These are phyloP conservation scores for Athelia sp. DNA, from an alignment of 1,284 basidiomycete species.

Conservation along the genomic window DNA sequence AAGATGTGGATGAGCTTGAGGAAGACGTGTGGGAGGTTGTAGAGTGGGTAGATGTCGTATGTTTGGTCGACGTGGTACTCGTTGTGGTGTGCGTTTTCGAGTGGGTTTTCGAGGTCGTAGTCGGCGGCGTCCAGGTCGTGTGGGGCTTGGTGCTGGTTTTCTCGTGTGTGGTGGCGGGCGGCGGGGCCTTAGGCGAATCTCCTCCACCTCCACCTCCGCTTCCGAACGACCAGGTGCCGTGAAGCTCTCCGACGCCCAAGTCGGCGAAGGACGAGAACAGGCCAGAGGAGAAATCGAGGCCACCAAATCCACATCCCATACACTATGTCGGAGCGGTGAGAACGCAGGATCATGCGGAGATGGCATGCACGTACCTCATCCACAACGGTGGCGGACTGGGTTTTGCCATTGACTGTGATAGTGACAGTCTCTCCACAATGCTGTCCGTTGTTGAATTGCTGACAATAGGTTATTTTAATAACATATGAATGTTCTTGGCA, in stretches of 20 bases:
- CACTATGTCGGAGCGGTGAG: slow-evolving; percentile 28
- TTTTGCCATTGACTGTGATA: slow-evolving; percentile 50
- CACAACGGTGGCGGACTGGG: slow-evolving; percentile 43
- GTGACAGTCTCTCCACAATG: slow-evolving; percentile 52
- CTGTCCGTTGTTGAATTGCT: slow-evolving; percentile 36
- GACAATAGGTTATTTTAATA: no score
- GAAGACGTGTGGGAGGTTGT: slow-evolving; percentile 16
- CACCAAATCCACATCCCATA: slow-evolving; percentile 48
- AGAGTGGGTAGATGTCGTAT: slow-evolving; percentile 13
- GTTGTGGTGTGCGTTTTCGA: slow-evolving; percentile 20
- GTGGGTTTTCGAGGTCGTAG: slow-evolving; percentile 16
- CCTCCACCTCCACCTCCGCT: slow-evolving; percentile 7
- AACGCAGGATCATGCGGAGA: not conserved
- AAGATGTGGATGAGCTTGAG: slow-evolving; percentile 15
- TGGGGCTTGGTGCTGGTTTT: slow-evolving; percentile 14
- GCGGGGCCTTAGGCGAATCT: slow-evolving; percentile 6
- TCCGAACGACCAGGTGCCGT: slow-evolving; percentile 52
- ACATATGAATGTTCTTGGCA: no score
- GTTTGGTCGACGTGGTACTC: slow-evolving; percentile 11
- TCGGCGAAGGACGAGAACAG: slow-evolving; percentile 67
- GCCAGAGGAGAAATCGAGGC: slow-evolving; percentile 54
- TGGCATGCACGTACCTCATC: slow-evolving; percentile 39
- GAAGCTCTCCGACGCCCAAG: slow-evolving; percentile 45
- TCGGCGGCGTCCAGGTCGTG: slow-evolving; percentile 16
- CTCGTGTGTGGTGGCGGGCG: slow-evolving; percentile 8